Base-by-base conservation (phyloP, 345 rosid species). In the Ceriops tagal region DNA sequence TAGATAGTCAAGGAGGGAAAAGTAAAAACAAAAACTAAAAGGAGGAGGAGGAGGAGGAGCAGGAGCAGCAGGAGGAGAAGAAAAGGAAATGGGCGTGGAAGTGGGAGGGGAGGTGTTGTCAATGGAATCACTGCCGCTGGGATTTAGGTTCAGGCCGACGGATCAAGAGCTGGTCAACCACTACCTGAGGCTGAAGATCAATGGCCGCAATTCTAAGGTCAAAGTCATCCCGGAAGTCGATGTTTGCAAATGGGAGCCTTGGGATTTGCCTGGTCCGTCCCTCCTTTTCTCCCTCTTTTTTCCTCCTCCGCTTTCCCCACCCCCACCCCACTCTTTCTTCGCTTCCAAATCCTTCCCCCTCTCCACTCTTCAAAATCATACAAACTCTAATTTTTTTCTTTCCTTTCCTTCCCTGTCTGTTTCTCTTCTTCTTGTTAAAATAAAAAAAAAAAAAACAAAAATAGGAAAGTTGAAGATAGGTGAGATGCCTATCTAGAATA, bases 241-340 rank as follows among this genome's bases (percentile, higher is more conserved):
- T 71, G 85, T 93, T 65, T 93, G 98, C 88, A 91, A 88, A 81
- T 84, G 90, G 87, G 97, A 93, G 77, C 97, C 98, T 57, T 93
- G 98, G 97, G 97, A 93, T 78, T 84, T 93, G 66, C 96, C 98
- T 65, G 87, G 96, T 88, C 28, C 31, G 67, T 55, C 28, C 11
- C 16, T 22, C 57, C 24, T 19, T 15, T 1, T 7, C n/a, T 49
- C 20, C 1, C 16, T 52, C 1, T 18, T 53, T 19, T 1, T n/a
- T 53, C 57, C 19, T 6, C 11, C 22, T 10, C 47, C 47, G 3
- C 4, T 11, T 2, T 4, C 3, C 16, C 47, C 47, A 2, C 4
- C 49, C 49, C 18, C 47, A 43, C 49, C 49, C 5, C 2, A 9
- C 5, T 15, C 0, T 6, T 3, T 10, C 46, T 0, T 39, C 46